Conservation (phyloP, 2,329 filamentous ascomycete species). For the Paecilomyces niveus region DNA sequence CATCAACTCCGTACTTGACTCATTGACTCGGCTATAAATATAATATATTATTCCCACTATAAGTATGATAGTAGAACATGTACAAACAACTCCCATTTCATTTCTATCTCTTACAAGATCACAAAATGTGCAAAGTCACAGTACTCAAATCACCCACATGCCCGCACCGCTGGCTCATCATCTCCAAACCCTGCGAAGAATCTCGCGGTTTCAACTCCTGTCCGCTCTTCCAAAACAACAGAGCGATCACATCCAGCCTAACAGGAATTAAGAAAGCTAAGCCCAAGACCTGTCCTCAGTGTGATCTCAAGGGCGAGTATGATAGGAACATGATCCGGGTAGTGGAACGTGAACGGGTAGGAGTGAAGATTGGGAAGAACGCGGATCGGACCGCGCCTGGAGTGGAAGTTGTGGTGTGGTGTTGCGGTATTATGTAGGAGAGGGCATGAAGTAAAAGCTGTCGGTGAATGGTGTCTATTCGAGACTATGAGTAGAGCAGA, state of each 20-base stretch:
- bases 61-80: too few species aligned
- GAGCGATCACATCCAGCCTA: neutral
- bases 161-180: neutral
- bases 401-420: neutral
- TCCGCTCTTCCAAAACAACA: neutral
- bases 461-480: too few species aligned
- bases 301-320: neutral
- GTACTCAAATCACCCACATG: neutral
- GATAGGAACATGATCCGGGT: neutral
- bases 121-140: neutral
- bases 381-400: neutral
- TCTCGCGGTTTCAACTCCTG: neutral
- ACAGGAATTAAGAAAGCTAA: neutral
- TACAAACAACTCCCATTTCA: neutral
- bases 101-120: neutral
- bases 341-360: neutral
- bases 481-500: too few species aligned
- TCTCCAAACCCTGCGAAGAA: neutral
- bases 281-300: neutral
- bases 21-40: neutral
- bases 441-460: neutral
- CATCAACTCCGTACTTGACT: neutral
- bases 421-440: neutral
- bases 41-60: too few species aligned
- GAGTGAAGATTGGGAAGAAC: neutral